Conservation (phyloP, 805 yeast species). For the Candida morakotiae region DNA sequence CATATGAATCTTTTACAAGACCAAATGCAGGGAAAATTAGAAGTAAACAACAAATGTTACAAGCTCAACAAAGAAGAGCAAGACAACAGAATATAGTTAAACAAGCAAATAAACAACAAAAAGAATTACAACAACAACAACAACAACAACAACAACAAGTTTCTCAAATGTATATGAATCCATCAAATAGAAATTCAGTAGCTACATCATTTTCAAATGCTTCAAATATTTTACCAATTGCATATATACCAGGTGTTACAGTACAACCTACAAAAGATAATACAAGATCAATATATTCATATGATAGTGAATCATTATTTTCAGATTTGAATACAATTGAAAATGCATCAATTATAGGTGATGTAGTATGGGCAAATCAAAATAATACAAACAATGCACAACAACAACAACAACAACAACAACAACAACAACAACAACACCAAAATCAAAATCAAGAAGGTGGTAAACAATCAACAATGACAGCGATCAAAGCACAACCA, state of each 20-base stretch:
- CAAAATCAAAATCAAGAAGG: slow-evolving; percentile 16
- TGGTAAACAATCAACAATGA: slow-evolving; percentile 43
- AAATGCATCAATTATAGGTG: slow-evolving; percentile 45
- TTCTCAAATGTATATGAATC: slow-evolving; percentile 14
- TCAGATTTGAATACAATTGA: slow-evolving; percentile 43
- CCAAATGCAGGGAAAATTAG: slow-evolving; percentile 18
- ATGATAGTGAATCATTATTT: slow-evolving; percentile 39
- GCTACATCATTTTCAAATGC: slow-evolving; percentile 71
- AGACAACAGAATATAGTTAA: slow-evolving; percentile 12
- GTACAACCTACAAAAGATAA: slow-evolving; percentile 47
- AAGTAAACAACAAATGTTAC: slow-evolving; percentile 15
- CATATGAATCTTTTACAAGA: slow-evolving; percentile 42
- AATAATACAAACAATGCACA: neutral
- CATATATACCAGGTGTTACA: slow-evolving; percentile 92
- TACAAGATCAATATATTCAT: slow-evolving; percentile 41
- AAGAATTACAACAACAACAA: slow-evolving; percentile 11
- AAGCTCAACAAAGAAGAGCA: slow-evolving; percentile 15
- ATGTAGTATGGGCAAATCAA: slow-evolving; percentile 19
- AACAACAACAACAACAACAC: slow-evolving; percentile 15
- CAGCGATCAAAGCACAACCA: slow-evolving; percentile 76
- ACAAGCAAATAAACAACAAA: slow-evolving; percentile 8
- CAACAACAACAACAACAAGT: slow-evolving; percentile 7
- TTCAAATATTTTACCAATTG: slow-evolving; percentile 85
- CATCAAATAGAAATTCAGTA: slow-evolving; percentile 29
- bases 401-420: slow-evolving; percentile 6